These are phyloP conservation scores for Arthrobotrys sphaeroides DNA, from an alignment of 2,329 filamentous ascomycete genomes.

Conservation along the genomic window DNA sequence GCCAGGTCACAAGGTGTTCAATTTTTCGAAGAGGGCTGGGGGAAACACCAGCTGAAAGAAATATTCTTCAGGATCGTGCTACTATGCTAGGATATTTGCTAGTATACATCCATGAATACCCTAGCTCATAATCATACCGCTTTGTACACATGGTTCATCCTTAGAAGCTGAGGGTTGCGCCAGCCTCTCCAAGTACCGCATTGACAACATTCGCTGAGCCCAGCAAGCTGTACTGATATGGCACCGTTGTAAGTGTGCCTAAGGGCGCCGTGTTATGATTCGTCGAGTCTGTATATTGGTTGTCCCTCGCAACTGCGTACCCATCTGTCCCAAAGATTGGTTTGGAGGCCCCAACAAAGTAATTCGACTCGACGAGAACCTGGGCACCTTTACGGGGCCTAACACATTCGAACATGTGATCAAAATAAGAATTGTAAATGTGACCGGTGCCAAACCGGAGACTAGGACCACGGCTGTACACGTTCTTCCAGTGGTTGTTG, in stretches of 20 bases:
- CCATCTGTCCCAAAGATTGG: constrained; percentile 62
- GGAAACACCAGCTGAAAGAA: too few species aligned
- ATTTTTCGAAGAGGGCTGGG: too few species aligned
- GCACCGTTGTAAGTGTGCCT: constrained; percentile 65
- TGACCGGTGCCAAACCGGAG: constrained; percentile 74
- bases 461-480: constrained; percentile 71
- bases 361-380: constrained; percentile 68
- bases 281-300: constrained; percentile 64
- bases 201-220: constrained; percentile 65
- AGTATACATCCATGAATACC: background rate
- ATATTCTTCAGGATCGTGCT: too few species aligned
- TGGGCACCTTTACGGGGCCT: constrained; percentile 69
- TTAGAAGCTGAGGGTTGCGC: constrained; percentile 53
- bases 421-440: constrained; percentile 65
- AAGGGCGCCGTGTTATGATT: constrained; percentile 64
- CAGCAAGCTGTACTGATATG: constrained; percentile 67
- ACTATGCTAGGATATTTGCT: too few species aligned
- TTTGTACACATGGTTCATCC: background rate
- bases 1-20: too few species aligned
- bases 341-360: constrained; percentile 64
- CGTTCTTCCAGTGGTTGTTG: constrained; percentile 73
- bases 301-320: constrained; percentile 63
- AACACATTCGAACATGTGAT: constrained; percentile 65
- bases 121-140: background rate
- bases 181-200: constrained; percentile 61